Conservation (phyloP, 192 early-diverging fungal species). For the Coemansia pectinata region DNA sequence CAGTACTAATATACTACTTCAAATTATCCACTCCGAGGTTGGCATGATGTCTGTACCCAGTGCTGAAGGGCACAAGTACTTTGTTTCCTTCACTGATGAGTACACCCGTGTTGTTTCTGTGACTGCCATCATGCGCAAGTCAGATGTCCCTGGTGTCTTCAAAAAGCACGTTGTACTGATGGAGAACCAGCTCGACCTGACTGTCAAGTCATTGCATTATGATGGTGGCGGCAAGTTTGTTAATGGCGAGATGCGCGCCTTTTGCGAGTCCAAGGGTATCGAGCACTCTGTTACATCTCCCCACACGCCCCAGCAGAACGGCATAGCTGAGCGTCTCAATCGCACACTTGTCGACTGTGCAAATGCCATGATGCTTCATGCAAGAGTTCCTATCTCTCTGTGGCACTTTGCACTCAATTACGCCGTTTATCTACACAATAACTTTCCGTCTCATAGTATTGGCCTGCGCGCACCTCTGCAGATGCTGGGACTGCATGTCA, state of each 20-base stretch:
- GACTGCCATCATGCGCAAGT: not conserved
- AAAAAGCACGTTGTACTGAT: not conserved
- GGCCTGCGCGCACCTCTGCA: not conserved
- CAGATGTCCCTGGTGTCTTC: not conserved
- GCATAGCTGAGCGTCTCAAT: slow-evolving; percentile 10
- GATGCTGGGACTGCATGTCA: not conserved
- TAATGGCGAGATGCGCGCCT: not conserved
- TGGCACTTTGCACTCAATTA: not conserved
- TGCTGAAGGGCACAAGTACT: slow-evolving; percentile 6
- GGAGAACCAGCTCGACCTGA: slow-evolving; percentile 6
- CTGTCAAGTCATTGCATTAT: slow-evolving; percentile 9
- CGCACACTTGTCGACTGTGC: not conserved
- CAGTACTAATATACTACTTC: not conserved
- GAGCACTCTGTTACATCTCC: slow-evolving; percentile 3
- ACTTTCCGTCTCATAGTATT: not conserved
- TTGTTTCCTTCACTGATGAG: slow-evolving; percentile 8
- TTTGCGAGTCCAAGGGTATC: slow-evolving; percentile 1
- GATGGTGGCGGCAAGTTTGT: slow-evolving; percentile 14
- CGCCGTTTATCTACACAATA: not conserved
- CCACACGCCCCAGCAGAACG: slow-evolving; percentile 9
- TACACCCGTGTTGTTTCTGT: not conserved
- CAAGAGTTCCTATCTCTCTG: not conserved
- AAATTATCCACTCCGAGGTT: not conserved
- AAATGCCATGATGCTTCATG: not conserved
- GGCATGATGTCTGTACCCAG: not conserved